Base-by-base conservation (phyloP, 192 early-diverging fungal genomes). In the Backusella circina region DNA sequence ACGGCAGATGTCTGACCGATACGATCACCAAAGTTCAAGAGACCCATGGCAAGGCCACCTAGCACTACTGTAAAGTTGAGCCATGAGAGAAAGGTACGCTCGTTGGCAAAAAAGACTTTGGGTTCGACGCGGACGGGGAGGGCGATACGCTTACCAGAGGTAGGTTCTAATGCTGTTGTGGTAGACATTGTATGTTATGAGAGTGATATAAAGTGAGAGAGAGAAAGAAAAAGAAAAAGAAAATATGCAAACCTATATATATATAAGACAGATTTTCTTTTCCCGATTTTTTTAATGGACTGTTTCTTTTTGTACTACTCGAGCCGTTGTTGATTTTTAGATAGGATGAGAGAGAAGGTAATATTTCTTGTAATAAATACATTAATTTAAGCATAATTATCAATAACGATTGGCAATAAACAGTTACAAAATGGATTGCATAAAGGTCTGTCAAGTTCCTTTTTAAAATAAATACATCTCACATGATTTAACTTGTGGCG, bases 21-120 rank as follows among this genome's bases (percentile, higher is more conserved):
- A 41, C 79, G 66, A 72, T 95, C 93, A 35, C 94, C 94, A 90
- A 94, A 95, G 84, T 95, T 95, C 64, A 95, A 78, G 65, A 95
- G 74, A 2, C 92, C 91, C 44, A 95, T 86, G 13, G 91, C 91
- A 23, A 95, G 83, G 13, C 90, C 90, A 8, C 91, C 92, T 38
- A 95, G 77, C 16, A 95, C 85, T 28, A 92, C 90, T 6, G 92
- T 87, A 82, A 96, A 94, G 76, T 93, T 92, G 54, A 96, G 84
- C 95, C 95, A 97, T 3, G 95, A 91, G 36, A 96, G 81, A 71
- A 96, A 96, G 0, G 96, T 97, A n/a, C 96, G 87, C 81, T 97
- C 96, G 79, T 98, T 98, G 44, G 95, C 95, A 81, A 98, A 97
- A 76, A 95, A 97, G n/a, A 97, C 93, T 73, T 98, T 98, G 70